A percentile compares a stretch with the other conserved stretches of the same genome.
These are phyloP conservation scores for Paramyrothecium roridum DNA, from an alignment of 2,329 filamentous ascomycete genomes.

Conservation along the genomic window DNA sequence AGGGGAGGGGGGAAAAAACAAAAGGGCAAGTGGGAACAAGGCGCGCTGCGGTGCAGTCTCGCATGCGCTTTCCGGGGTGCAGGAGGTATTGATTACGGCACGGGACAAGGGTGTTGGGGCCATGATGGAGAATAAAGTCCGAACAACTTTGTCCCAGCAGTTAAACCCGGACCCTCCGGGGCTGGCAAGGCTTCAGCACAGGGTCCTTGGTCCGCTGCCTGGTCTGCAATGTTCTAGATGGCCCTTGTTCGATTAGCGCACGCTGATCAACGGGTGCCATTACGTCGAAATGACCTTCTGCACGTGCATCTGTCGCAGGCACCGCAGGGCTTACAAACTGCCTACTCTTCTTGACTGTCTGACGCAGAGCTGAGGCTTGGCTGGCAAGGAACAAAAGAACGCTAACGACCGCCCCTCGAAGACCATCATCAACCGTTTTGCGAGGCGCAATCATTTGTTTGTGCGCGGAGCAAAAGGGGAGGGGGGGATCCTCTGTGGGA, in stretches of 20 bases:
- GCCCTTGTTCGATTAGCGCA: neutral
- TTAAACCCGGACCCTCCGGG: neutral
- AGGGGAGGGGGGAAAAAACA: too few relatives aligned
- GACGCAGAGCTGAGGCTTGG: too few relatives aligned
- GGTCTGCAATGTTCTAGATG: neutral
- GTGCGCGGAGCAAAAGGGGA: too few relatives aligned
- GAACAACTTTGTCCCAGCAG: neutral
- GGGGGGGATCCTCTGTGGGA: too few relatives aligned
- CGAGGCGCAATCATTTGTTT: too few relatives aligned
- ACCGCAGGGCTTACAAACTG: neutral
- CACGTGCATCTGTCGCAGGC: neutral
- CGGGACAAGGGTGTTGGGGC: too few relatives aligned
- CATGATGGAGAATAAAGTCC: neutral
- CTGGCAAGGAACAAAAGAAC: too few relatives aligned
- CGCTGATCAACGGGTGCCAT: neutral
- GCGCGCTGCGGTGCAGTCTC: conserved; percentile 5
- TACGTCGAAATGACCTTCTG: neutral
- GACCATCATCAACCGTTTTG: too few relatives aligned
- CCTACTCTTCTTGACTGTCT: neutral
- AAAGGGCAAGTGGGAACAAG: conserved; percentile 9
- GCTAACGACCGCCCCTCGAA: too few relatives aligned
- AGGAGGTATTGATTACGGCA: too few relatives aligned
- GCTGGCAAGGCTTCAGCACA: neutral
- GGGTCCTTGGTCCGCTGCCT: neutral
- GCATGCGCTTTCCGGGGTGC: neutral